A percentile compares a stretch with the other conserved stretches of the same genome.
These are phyloP conservation scores for Pontederia crassipes DNA, from an alignment of 176 grass and related monocot species.

Conservation along the genomic window DNA sequence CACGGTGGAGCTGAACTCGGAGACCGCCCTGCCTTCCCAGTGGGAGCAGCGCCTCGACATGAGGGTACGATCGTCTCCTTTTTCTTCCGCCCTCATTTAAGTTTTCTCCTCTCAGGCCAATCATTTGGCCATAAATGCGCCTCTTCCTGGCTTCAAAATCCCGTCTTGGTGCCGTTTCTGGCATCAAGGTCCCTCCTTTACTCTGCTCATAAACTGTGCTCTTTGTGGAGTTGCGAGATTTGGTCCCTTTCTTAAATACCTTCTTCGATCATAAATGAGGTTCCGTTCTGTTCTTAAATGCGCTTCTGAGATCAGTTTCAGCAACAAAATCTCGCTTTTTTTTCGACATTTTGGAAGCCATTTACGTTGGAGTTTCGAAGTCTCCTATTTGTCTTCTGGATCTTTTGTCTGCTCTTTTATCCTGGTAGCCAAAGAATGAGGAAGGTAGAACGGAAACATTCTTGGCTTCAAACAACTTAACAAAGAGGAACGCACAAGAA, in stretches of 20 bases:
- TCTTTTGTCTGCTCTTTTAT: too few species aligned
- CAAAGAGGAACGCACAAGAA: too few species aligned
- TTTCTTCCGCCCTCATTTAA: background rate
- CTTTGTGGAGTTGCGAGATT: background rate
- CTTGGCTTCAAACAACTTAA: too few species aligned
- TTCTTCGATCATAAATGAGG: background rate
- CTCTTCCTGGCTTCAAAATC: background rate
- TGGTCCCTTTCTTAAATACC: background rate
- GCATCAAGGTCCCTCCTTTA: background rate
- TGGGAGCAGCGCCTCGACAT: slow-evolving; percentile 99
- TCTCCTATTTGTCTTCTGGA: too few species aligned
- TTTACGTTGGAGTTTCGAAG: too few species aligned
- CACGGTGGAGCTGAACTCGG: slow-evolving; percentile 94
- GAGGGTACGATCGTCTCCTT: slow-evolving; percentile 35
- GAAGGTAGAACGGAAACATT: too few species aligned
- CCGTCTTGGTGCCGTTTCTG: background rate
- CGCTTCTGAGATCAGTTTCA: too few species aligned
- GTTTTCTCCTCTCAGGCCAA: background rate
- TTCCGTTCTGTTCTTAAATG: too few species aligned
- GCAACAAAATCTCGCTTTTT: too few species aligned
- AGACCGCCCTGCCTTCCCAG: slow-evolving; percentile 65
- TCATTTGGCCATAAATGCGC: slow-evolving; percentile 26
- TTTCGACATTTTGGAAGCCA: too few species aligned
- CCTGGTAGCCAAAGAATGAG: too few species aligned
- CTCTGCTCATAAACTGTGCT: background rate